Conservation (phyloP, 2,329 filamentous ascomycete genomes). For the Teratosphaeria zuluensis region DNA sequence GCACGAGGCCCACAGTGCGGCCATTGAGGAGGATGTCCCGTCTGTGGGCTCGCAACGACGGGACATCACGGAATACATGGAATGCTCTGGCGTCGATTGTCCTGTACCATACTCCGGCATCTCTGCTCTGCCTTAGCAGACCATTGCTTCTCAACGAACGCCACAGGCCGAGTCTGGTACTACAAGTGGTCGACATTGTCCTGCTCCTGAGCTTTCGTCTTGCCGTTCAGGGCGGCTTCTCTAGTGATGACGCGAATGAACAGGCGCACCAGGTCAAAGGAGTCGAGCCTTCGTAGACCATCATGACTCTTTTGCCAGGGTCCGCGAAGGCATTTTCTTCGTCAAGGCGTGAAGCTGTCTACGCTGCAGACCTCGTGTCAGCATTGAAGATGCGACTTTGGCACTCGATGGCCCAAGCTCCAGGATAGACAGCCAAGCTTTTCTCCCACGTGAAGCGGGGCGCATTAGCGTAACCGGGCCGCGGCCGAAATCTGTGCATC, state of each 20-base stretch:
- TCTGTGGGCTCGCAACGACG: slow-evolving; percentile 61
- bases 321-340: neutral
- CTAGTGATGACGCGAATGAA: neutral
- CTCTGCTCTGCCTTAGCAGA: neutral
- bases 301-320: neutral
- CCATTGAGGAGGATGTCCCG: slow-evolving; percentile 55
- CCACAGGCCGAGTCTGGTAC: neutral
- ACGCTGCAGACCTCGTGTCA: neutral
- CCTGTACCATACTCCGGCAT: neutral
- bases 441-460: neutral
- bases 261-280: neutral
- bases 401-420: neutral
- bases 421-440: neutral
- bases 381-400: neutral
- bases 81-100: slow-evolving; percentile 35
- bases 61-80: slow-evolving; percentile 66
- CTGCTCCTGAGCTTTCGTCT: neutral
- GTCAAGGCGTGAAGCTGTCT: neutral
- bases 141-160: neutral
- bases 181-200: neutral
- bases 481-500: neutral
- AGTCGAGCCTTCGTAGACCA: neutral
- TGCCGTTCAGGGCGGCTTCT: neutral
- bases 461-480: neutral
- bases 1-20: slow-evolving; percentile 74